Conservation (phyloP, 306 rosid species). For the Gleditsia sinensis region DNA sequence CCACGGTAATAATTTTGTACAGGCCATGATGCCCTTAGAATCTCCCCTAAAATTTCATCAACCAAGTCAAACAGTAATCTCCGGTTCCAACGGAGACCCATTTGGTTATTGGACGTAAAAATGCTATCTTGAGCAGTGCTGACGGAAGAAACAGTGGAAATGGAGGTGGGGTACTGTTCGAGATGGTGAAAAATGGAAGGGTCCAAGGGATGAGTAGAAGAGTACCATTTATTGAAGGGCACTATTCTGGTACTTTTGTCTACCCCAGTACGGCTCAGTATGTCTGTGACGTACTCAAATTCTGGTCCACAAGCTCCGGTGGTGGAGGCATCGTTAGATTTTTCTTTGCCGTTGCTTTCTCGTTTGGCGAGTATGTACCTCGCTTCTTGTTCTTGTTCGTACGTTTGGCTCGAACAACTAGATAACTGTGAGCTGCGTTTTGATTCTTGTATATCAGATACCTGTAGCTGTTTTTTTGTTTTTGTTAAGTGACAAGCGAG, state of each 20-base stretch:
- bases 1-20: neutral
- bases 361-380: constrained; percentile 37
- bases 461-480: constrained; percentile 36
- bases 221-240: constrained; percentile 54
- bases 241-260: constrained; percentile 30
- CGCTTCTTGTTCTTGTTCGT: constrained; percentile 57
- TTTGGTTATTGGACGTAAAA: constrained; percentile 12
- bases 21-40: constrained; percentile 20
- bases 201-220: constrained; percentile 62
- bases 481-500: constrained; percentile 8
- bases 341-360: constrained; percentile 31
- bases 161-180: constrained; percentile 37
- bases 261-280: constrained; percentile 57
- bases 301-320: constrained; percentile 42
- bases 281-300: constrained; percentile 49
- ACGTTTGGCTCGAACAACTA: constrained; percentile 56
- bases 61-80: constrained; percentile 64
- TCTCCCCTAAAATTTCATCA: constrained; percentile 62
- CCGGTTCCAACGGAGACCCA: constrained; percentile 52
- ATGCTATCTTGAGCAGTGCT: neutral
- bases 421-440: constrained; percentile 58
- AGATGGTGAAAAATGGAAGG: constrained; percentile 62
- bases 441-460: constrained; percentile 45
- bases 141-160: neutral
- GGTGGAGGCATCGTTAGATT: constrained; percentile 38